These are phyloP conservation scores for Juglanconis juglandina DNA, from an alignment of 2,329 filamentous ascomycete species.

Conservation along the genomic window DNA sequence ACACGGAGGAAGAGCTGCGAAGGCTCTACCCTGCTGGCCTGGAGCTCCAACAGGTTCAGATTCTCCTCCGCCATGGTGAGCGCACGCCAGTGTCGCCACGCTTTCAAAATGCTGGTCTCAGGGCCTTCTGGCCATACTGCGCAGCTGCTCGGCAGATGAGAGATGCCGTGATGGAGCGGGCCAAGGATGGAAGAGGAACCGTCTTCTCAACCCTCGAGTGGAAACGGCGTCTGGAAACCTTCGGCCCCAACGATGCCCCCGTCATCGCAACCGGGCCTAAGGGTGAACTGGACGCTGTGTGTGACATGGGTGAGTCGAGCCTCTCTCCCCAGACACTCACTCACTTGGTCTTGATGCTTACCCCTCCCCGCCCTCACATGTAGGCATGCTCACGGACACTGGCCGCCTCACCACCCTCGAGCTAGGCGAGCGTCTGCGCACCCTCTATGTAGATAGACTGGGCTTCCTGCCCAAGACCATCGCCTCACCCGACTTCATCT, in stretches of 20 bases:
- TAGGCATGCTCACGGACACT: slow-evolving; percentile 68
- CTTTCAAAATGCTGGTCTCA: slow-evolving; percentile 74
- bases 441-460: slow-evolving; percentile 72
- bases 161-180: slow-evolving; percentile 44
- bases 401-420: slow-evolving; percentile 69
- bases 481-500: slow-evolving; percentile 54
- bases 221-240: slow-evolving; percentile 77
- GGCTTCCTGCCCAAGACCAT: slow-evolving; percentile 64
- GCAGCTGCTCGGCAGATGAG: slow-evolving; percentile 68
- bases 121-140: slow-evolving; percentile 85
- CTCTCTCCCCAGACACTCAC: no score
- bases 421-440: slow-evolving; percentile 64
- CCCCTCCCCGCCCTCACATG: neutral
- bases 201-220: slow-evolving; percentile 51
- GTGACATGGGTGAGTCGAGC: slow-evolving; percentile 52
- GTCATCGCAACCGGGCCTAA: slow-evolving; percentile 64
- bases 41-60: slow-evolving; percentile 84
- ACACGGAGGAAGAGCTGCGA: slow-evolving; percentile 75
- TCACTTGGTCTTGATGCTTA: neutral
- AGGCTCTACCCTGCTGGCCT: slow-evolving; percentile 77
- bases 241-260: slow-evolving; percentile 68
- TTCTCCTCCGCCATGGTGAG: slow-evolving; percentile 76
- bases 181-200: slow-evolving; percentile 28
- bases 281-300: slow-evolving; percentile 75
- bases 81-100: slow-evolving; percentile 83